Evolutionary conservation across 805 yeast genomes (phyloP), one percentile per base, ranked within the genome.

Genomic region (Dipodascopsis tothii): DNA sequence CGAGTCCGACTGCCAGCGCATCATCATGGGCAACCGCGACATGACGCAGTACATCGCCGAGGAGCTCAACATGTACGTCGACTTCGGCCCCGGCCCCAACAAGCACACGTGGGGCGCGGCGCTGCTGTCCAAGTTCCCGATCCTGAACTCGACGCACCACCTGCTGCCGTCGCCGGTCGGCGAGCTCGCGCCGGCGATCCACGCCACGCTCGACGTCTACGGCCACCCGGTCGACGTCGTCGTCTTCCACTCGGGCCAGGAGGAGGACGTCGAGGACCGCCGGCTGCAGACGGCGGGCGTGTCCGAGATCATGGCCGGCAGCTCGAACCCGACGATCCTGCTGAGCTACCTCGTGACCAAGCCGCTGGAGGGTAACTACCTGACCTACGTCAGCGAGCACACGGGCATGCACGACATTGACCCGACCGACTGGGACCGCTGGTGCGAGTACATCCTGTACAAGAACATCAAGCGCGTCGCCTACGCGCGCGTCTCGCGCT

Each of bases 61-160:
- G 63, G 95, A 90, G 55, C 71, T 92, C 55, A 90, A 85, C 34
- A 86, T 86, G 90, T 92, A 92, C 60, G 88, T 81, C 19, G 98
- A 92, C 63, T 92, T 79, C 60, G 98, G 98, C 5, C 98, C 98
- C 5, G 96, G 96, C 11, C 96, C 97, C 42, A 85, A 87, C 62
- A 82, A 88, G 63, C 97, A 92, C 67, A 92, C 98, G 0, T 92
- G 98, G 98, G 98, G 98, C 34, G 82, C 88, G 39, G 92, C 92
- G 1, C 70, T 92, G 49, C 69, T 92, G 53, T 88, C 96, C 18
- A 86, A 88, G 60, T 92, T 90, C 74, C 98, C 98, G 23, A 92
- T 92, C 50, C 56, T 92, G 44, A 77, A 81, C 58, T 86, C 96
- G 2, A 78, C 87, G 1, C 98, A 92, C 62, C 94, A 88, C 61